Base-by-base conservation (phyloP, 345 rosid genomes). In the Eucalyptus coolabah region DNA sequence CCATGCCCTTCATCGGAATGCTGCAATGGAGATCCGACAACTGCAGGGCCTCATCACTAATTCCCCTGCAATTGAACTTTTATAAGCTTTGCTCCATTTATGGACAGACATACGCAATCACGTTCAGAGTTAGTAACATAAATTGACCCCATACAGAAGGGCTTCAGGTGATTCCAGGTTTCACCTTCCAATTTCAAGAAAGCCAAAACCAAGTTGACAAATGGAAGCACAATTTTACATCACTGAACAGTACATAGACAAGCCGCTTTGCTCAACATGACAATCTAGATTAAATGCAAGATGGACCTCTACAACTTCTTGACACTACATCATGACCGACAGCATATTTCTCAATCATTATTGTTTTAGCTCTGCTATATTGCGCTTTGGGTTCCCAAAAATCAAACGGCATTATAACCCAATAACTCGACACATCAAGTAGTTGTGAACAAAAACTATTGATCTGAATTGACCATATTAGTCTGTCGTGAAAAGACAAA, bases 1-100 rank as follows among this genome's bases (percentile, higher is more conserved):
- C 99, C 99, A 98, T 97, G 91, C 99, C 99, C 30, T 96, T 97
- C 99, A 98, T 97, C 13, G 98, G 99, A 90, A 97, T 96, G 91
- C 98, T 95, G 90, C 99, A 98, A 89, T 90, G 93, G 89, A 98
- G 88, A 94, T 98, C 98, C 32, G 99, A 97, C 89, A 97, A 91
- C 90, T 91, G 91, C 91, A 96, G 91, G 44, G 99, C 99, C 92
- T 94, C 96, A 9, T 95, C 94, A 89, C 98, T 98, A 93, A 97
- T 94, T 34, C 99, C 99, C 91, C 99, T 97, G 47, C 47, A 40
- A 77, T 21, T 40, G 6, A 40, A 40, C 30, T 40, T 77, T 40
- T 21, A 44, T 77, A 77, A 77, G 85, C 47, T 40, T 40, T 77
- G 47, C 85, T 40, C 17, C 28, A 40, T 9, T 21, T 37, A 37